Evolutionary conservation across 225 moss, liverwort and hornwort genomes (phyloP), one percentile per base, ranked within the genome.

Genomic region (Straminergon stramineum): DNA sequence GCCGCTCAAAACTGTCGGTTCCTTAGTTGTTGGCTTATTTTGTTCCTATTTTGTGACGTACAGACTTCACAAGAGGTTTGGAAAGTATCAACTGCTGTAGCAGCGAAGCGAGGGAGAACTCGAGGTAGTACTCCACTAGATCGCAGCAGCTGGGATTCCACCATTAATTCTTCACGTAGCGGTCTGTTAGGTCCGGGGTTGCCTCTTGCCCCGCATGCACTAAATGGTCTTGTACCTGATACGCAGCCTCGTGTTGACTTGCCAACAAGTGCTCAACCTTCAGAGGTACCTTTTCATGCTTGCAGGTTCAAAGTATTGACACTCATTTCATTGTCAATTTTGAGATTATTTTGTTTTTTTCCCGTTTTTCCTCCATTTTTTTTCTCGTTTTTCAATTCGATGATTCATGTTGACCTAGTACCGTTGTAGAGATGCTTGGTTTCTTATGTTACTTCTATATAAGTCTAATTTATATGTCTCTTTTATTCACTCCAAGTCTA

Each of bases 21-120:
- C 37, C 73, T 88, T 83, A 26, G 45, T 88, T 85, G 21, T 56
- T 61, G 52, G 60, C 68, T 86, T 41, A 77, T 53, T 51, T 75
- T 51, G 28, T 39, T 69, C 86, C 51, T 85, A 76, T 71, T 88
- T 85, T 87, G 58, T 89, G 82, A 82, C 65, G 19, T 85, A 17
- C 93, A 93, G 93, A 94, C 91, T 89, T 91, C 93, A 56, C 93
- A 95, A 89, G 95, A 95, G 89, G 93, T 93, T 84, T 95, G 95
- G 95, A 95, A 91, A 88, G 92, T 92, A 64, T 92, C 95, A 85
- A 95, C 92, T 84, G 83, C 93, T 85, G 91, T 93, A 53, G 76
- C 90, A 76, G 81, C 87, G 67, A 95, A 95, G 90, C 95, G 95
- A 85, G 95, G 92, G 30, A 93, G 91, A 84, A 75, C 90, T 71